Conservation (phyloP, 2,329 filamentous ascomycete species). For the Cladosporium phlei region DNA sequence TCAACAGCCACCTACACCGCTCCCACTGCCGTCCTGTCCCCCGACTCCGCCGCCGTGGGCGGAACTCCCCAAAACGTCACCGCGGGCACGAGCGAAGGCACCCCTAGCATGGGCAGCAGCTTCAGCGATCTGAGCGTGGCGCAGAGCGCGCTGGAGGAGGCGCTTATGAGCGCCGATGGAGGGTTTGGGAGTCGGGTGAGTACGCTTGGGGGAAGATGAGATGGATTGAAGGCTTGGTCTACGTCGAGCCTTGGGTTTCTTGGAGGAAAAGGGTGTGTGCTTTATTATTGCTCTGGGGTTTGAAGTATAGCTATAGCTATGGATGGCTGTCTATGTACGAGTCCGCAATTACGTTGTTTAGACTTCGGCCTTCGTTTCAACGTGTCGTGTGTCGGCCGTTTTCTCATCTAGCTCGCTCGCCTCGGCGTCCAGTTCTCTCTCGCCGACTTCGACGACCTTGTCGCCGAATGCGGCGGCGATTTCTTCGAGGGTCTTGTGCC, state of each 20-base stretch:
- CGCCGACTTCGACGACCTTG: conserved; percentile 27
- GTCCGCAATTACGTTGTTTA: background rate
- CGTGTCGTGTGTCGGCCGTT: conserved; percentile 10
- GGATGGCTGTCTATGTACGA: no score
- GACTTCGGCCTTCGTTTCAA: conserved; percentile 9
- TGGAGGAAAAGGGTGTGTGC: no score
- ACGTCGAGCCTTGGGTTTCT: no score
- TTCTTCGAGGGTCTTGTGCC: conserved; percentile 29
- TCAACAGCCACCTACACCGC: no score
- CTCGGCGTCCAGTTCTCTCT: conserved; percentile 23
- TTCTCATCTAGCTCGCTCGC: conserved; percentile 22
- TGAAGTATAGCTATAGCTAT: background rate
- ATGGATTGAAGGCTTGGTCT: no score
- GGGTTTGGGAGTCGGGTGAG: conserved; percentile 53
- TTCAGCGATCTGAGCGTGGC: conserved; percentile 78
- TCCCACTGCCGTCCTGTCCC: no score
- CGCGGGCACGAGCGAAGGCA: conserved; percentile 56
- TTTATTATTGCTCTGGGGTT: no score
- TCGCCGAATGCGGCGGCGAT: conserved; percentile 32
- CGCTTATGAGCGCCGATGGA: conserved; percentile 57
- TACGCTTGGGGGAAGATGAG: conserved; percentile 39
- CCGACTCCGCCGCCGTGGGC: conserved; percentile 50
- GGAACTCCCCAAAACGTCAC: conserved; percentile 15
- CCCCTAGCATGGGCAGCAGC: conserved; percentile 79
- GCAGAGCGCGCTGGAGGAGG: conserved; percentile 74